A percentile compares a stretch with the other conserved stretches of the same genome.
These are phyloP conservation scores for Kwoniella sp. DNA, from an alignment of 768 basidiomycete species.

Conservation along the genomic window DNA sequence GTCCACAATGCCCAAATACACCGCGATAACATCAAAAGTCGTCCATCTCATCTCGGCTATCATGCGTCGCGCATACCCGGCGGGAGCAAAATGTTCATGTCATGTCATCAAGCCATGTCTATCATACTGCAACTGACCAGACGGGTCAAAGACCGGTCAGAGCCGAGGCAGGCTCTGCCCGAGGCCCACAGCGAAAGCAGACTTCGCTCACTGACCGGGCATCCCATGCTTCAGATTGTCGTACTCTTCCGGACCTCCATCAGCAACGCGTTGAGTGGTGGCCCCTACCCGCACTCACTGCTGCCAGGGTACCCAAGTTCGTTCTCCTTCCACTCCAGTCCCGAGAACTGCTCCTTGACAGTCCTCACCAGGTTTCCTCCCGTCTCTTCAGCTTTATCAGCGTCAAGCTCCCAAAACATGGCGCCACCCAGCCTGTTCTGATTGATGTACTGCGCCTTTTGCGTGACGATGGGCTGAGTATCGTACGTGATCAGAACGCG, in stretches of 20 bases:
- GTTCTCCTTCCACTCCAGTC: conserved; percentile 65
- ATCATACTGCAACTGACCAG: too few species aligned
- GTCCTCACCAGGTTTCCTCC: conserved; percentile 64
- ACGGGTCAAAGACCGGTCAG: too few species aligned
- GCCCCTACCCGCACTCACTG: conserved; percentile 53
- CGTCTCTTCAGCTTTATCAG: conserved; percentile 68
- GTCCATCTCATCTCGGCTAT: too few species aligned
- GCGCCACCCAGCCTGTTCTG: conserved; percentile 75
- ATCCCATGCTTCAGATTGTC: conserved; percentile 41
- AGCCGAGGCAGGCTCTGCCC: too few species aligned
- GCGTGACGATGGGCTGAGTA: conserved; percentile 59
- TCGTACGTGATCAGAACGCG: conserved; percentile 66
- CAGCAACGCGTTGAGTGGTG: conserved; percentile 46
- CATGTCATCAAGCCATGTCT: too few species aligned
- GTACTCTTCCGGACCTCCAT: conserved; percentile 54
- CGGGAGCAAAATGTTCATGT: too few species aligned
- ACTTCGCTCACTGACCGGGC: conserved; percentile 4
- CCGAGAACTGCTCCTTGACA: conserved; percentile 73
- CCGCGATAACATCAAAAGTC: too few species aligned
- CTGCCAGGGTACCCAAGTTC: conserved; percentile 65
- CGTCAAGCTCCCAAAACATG: conserved; percentile 75
- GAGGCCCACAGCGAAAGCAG: too few species aligned
- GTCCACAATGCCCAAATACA: too few species aligned
- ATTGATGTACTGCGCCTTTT: conserved; percentile 72
- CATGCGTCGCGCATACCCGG: too few species aligned